Evolutionary conservation across 805 yeast genomes (phyloP).

Genomic region (Sungouiella blattae): DNA sequence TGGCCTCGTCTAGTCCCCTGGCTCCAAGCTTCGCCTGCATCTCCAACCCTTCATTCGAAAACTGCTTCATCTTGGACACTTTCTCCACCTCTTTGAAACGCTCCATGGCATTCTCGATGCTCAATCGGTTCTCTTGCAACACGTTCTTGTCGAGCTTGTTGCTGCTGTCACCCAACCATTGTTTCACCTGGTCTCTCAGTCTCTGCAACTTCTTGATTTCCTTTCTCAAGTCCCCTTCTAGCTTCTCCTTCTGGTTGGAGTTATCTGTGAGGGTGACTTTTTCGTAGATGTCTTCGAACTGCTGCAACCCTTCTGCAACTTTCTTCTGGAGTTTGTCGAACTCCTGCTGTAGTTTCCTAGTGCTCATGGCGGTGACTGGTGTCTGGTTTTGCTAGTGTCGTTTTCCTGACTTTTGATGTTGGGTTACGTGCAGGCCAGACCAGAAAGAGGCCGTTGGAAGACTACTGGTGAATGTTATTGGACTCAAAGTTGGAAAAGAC

Average conservation of each 20-base stretch:
- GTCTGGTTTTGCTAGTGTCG: too few relatives aligned
- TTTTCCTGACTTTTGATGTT: not conserved
- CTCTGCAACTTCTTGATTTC: constrained; percentile 94
- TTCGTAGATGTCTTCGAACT: constrained; percentile 81
- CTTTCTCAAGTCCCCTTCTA: constrained; percentile 87
- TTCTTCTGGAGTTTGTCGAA: constrained; percentile 90
- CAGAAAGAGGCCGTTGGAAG: not conserved
- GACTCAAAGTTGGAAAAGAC: too few relatives aligned
- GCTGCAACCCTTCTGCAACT: constrained; percentile 85
- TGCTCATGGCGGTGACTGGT: constrained; percentile 28
- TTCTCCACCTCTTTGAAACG: constrained; percentile 92
- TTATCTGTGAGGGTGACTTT: constrained; percentile 79
- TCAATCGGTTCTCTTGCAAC: constrained; percentile 56
- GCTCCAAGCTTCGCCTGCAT: constrained; percentile 51
- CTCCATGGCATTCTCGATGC: constrained; percentile 92
- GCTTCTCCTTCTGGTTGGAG: constrained; percentile 86
- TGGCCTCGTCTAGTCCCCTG: constrained; percentile 53
- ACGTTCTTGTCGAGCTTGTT: constrained; percentile 63
- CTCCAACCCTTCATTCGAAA: constrained; percentile 87
- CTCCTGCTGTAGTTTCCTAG: constrained; percentile 56
- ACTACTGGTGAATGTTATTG: too few relatives aligned
- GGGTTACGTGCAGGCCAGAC: not conserved
- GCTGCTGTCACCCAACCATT: constrained; percentile 89
- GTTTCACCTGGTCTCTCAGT: constrained; percentile 90
- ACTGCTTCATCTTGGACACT: constrained; percentile 89